Conservation (phyloP, 495 filamentous ascomycete species). For the Penicillium ochrochloron region DNA sequence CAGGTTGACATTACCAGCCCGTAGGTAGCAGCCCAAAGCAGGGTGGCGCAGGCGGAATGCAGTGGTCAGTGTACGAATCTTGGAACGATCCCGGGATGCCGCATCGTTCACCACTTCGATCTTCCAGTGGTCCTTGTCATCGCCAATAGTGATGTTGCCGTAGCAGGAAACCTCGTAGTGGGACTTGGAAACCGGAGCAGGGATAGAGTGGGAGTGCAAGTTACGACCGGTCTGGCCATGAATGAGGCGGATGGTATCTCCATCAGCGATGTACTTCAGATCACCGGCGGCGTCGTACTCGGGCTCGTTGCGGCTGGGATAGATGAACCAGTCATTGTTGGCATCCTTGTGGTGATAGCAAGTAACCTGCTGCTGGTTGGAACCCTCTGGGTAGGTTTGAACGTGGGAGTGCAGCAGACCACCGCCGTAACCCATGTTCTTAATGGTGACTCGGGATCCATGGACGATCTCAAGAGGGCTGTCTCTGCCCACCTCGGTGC, state of each 20-base stretch:
- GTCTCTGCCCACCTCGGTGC: conserved; percentile 90
- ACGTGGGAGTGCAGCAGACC: conserved; percentile 97
- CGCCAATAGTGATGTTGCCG: conserved; percentile 94
- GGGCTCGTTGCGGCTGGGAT: conserved; percentile 78
- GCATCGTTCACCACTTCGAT: conserved; percentile 91
- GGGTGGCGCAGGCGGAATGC: conserved; percentile 88
- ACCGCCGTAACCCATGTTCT: conserved; percentile 99
- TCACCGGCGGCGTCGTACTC: conserved; percentile 72
- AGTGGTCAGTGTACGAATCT: conserved; percentile 89
- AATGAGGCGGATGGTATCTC: conserved; percentile 81
- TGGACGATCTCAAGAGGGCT: conserved; percentile 89
- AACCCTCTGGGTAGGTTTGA: conserved; percentile 95
- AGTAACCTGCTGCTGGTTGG: conserved; percentile 92
- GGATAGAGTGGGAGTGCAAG: conserved; percentile 87
- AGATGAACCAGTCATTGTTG: conserved; percentile 99
- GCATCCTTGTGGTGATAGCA: conserved; percentile 99
- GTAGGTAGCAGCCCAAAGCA: conserved; percentile 86
- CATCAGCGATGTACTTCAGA: conserved; percentile 76
- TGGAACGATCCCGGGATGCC: conserved; percentile 81
- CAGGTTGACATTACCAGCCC: conserved; percentile 94
- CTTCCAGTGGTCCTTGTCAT: conserved; percentile 98
- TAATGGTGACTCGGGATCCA: conserved; percentile 89
- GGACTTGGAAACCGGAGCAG: conserved; percentile 86
- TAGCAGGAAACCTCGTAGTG: conserved; percentile 94
- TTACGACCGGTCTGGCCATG: conserved; percentile 97